Evolutionary conservation across 176 grass and related monocot species (phyloP), one percentile per base, ranked within the genome.

Genomic region (Secale cereale): DNA sequence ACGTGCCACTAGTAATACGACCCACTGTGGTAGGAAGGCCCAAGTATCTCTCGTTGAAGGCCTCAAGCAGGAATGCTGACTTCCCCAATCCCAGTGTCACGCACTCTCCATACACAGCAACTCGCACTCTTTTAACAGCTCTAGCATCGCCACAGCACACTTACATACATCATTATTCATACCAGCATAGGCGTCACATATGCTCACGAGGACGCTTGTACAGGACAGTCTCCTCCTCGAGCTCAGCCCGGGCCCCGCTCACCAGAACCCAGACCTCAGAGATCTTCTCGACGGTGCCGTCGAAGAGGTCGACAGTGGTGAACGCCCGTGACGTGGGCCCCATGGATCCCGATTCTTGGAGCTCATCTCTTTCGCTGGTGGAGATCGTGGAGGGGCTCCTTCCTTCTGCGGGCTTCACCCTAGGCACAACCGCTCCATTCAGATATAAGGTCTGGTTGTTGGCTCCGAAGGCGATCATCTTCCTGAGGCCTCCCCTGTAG

Each of bases 341-440:
- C 36, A n/a, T 30, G 10, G 22, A 27, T 28, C 10, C 82, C 4
- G 85, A 68, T 77, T 76, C 89, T 89, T 88, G 50, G 0, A 81
- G 54, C 77, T 77, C 82, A 72, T 60, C 77, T 82, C 68, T 60
- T 54, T 87, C 87, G 14, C 71, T 25, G 4, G 7, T 72, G 9
- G 85, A 69, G 17, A 50, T 67, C 46, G 27, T 25, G 28, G 65
- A 22, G 14, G 71, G 22, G 57, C 54, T 86, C 19, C 54, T 78
- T 26, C 7, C 59, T 63, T 67, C 64, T 2, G 48, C 16, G 8
- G 77, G 65, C 67, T 89, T 95, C 50, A 98, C 97, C 64, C 96
- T 89, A 12, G 97, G 93, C 57, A 98, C 97, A 17, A 98, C 79
- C 13, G 97, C 97, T 76, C 91, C 93, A 4, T 98, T 98, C 50